A percentile compares a stretch with the other conserved stretches of the same genome.
Conservation (phyloP, 1,284 basidiomycete species). For the Ustilago nuda region DNA sequence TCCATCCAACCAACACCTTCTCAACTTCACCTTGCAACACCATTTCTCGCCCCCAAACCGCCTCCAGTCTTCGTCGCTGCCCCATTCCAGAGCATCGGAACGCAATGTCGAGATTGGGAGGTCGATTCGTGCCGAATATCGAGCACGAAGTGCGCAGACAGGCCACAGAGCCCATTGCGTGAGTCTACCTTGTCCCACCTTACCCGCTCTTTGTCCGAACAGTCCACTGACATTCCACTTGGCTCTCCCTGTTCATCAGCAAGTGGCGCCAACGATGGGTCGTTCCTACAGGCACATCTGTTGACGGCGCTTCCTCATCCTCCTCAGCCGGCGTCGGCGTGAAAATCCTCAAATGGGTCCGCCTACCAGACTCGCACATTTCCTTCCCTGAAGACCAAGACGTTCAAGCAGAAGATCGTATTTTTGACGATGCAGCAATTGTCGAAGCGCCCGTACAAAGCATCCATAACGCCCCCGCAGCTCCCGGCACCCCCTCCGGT, state of each 20-base stretch:
- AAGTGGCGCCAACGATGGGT: slow-evolving; percentile 49
- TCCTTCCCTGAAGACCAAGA: slow-evolving; percentile 45
- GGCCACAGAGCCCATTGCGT: slow-evolving; percentile 39
- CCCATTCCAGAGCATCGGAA: neutral
- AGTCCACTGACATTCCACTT: neutral
- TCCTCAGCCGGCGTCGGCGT: slow-evolving; percentile 12
- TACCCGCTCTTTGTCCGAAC: neutral
- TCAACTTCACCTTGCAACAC: neutral
- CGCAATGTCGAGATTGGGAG: slow-evolving; percentile 44
- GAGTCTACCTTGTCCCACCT: neutral
- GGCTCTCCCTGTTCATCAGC: slow-evolving; percentile 3
- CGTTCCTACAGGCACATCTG: slow-evolving; percentile 9
- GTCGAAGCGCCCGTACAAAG: slow-evolving; percentile 45
- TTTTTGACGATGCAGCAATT: slow-evolving; percentile 34
- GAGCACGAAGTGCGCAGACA: slow-evolving; percentile 46
- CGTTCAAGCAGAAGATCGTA: slow-evolving; percentile 31
- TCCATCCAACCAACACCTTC: slow-evolving; percentile 9
- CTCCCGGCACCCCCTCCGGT: slow-evolving; percentile 4
- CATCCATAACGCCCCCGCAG: slow-evolving; percentile 46
- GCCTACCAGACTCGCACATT: slow-evolving; percentile 8
- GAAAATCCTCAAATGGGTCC: slow-evolving; percentile 49
- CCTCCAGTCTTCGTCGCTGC: neutral
- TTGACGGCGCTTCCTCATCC: slow-evolving; percentile 18
- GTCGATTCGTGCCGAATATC: slow-evolving; percentile 44
- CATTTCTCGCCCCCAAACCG: neutral